A percentile compares a stretch with the other conserved stretches of the same genome.
These are phyloP conservation scores for Salix koriyanagi DNA, from an alignment of 345 rosid genomes.

Conservation along the genomic window DNA sequence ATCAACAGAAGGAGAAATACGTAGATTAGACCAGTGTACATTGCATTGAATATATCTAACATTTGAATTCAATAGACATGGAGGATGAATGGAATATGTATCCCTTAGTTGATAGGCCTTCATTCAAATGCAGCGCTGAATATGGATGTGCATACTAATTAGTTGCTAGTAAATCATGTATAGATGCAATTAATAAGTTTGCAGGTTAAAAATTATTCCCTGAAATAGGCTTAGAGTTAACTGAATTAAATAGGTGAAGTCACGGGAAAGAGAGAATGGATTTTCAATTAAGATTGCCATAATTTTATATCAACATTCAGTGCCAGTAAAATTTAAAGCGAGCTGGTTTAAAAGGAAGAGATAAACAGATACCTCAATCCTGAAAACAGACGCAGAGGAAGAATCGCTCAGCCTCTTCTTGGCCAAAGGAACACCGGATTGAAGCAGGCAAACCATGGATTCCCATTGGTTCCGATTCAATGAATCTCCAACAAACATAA, in stretches of 20 bases:
- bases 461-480: slow-evolving; percentile 60
- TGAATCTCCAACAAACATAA: slow-evolving; percentile 69
- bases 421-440: slow-evolving; percentile 37
- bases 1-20: not conserved
- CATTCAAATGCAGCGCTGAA: not conserved
- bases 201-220: not conserved
- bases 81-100: not conserved
- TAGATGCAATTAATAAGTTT: not conserved
- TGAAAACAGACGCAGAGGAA: slow-evolving; percentile 30
- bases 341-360: not conserved
- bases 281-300: not conserved
- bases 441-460: slow-evolving; percentile 62
- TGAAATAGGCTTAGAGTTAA: not conserved
- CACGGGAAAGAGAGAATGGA: not conserved
- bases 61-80: not conserved
- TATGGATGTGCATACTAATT: not conserved
- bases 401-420: slow-evolving; percentile 41
- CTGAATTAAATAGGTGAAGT: not conserved
- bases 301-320: not conserved
- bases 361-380: slow-evolving; percentile 34
- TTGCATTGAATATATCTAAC: not conserved
- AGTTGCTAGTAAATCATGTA: not conserved
- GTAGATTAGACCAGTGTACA: not conserved
- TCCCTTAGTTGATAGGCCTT: not conserved
- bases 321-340: not conserved